Evolutionary conservation across 768 basidiomycete genomes (phyloP).

Genomic region (Amanita molliuscula): DNA sequence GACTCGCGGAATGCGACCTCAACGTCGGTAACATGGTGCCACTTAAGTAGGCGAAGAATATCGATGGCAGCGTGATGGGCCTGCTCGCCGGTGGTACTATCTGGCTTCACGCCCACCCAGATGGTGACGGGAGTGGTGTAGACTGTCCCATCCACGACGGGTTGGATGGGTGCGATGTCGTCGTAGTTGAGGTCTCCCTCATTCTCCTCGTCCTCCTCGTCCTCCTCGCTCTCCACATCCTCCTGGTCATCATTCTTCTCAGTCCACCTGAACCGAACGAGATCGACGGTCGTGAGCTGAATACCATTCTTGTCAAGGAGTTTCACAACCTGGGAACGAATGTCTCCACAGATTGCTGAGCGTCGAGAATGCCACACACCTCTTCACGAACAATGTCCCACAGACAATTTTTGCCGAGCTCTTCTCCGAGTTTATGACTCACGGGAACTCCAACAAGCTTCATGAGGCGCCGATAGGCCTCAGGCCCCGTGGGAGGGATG

Average conservation of each 20-base stretch:
- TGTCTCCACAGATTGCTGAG: too few species aligned
- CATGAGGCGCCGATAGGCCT: too few species aligned
- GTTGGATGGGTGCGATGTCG: too few species aligned
- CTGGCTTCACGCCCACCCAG: slow-evolving; percentile 28
- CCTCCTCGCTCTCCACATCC: too few species aligned
- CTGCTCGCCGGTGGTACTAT: slow-evolving; percentile 16
- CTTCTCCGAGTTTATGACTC: too few species aligned
- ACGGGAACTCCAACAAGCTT: too few species aligned
- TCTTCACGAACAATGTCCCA: too few species aligned
- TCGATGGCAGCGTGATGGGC: slow-evolving; percentile 20
- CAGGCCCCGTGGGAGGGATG: too few species aligned
- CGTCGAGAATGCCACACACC: too few species aligned
- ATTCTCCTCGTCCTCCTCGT: slow-evolving; percentile 6
- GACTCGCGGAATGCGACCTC: slow-evolving; percentile 28
- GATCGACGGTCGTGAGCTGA: not conserved
- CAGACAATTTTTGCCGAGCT: too few species aligned
- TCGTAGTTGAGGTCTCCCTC: slow-evolving; percentile 12
- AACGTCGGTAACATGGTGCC: slow-evolving; percentile 20
- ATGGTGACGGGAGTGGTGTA: slow-evolving; percentile 21
- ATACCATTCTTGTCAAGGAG: slow-evolving; percentile 8
- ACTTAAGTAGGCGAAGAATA: slow-evolving; percentile 22
- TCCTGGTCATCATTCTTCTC: slow-evolving; percentile 2
- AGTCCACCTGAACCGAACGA: not conserved
- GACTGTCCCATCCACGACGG: slow-evolving; percentile 16
- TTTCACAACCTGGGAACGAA: slow-evolving; percentile 22